phyloP scores from a whole-genome alignment of 306 rosid genomes.

The Albizia julibrissin region DNA sequence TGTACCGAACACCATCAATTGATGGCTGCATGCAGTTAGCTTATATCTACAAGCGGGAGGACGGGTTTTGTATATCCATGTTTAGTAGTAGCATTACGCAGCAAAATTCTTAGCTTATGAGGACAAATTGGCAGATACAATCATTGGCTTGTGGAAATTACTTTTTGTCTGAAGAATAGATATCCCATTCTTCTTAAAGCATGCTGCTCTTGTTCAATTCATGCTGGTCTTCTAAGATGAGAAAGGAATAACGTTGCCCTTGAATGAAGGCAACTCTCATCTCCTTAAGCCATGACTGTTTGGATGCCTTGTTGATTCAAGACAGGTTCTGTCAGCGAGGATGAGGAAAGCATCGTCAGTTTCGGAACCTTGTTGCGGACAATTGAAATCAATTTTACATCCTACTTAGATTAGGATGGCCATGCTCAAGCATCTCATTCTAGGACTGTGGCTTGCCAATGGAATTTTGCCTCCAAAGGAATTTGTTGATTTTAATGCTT shows the following conservation, averaged over 20 bases:
- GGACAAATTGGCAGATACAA: not conserved
- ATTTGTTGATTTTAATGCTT: not conserved
- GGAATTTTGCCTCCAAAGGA: not conserved
- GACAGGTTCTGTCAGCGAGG: not conserved
- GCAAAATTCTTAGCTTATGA: not conserved
- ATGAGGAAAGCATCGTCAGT: not conserved
- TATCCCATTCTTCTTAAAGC: not conserved
- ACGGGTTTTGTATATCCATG: not conserved
- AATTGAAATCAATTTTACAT: not conserved
- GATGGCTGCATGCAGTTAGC: not conserved
- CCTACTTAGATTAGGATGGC: not conserved
- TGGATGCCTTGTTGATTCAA: not conserved
- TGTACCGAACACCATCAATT: not conserved
- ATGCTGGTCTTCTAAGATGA: not conserved
- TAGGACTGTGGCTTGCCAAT: not conserved
- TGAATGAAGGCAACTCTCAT: not conserved
- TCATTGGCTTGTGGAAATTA: not conserved
- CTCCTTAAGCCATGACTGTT: not conserved
- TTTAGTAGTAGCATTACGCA: not conserved
- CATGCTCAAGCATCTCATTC: not conserved
- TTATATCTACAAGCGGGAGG: not conserved
- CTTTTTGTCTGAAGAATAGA: not conserved
- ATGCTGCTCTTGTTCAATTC: not conserved
- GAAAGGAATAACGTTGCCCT: not conserved
- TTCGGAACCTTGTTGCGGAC: not conserved